Evolutionary conservation across 2,329 filamentous ascomycete species (phyloP).

Genomic region (Berkeleyomyces basicola): DNA sequence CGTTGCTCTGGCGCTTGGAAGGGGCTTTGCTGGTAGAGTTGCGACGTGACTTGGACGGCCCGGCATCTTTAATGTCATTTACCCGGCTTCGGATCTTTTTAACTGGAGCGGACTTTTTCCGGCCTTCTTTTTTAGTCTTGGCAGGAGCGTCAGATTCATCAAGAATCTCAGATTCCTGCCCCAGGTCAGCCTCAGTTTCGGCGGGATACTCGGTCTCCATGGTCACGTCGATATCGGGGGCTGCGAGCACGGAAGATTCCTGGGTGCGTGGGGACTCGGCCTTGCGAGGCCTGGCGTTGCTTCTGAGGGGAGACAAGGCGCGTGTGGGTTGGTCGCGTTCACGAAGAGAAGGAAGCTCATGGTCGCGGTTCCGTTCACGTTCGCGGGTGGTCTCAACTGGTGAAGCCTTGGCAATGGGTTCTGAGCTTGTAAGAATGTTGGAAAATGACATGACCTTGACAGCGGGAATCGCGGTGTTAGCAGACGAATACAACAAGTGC

Average conservation of each 20-base stretch:
- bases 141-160: constrained; percentile 14
- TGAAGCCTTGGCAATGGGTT: constrained; percentile 31
- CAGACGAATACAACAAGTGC: neutral
- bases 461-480: constrained; percentile 5
- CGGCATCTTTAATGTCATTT: constrained; percentile 34
- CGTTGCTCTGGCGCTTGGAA: constrained; percentile 44
- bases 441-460: constrained; percentile 84
- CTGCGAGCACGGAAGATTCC: constrained; percentile 8
- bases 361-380: constrained; percentile 2
- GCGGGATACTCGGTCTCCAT: constrained; percentile 7
- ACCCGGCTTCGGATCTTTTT: constrained; percentile 31
- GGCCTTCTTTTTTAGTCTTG: constrained; percentile 14
- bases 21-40: constrained; percentile 34
- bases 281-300: neutral
- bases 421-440: constrained; percentile 73
- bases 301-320: constrained; percentile 2
- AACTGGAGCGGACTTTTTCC: constrained; percentile 4
- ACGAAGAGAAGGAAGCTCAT: constrained; percentile 5
- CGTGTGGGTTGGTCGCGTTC: constrained; percentile 6
- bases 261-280: neutral
- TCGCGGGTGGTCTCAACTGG: neutral
- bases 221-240: constrained; percentile 7
- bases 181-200: constrained; percentile 13
- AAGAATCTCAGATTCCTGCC: constrained; percentile 9
- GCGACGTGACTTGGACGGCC: constrained; percentile 33